These are phyloP conservation scores for Tilletia indica DNA, from an alignment of 1,284 basidiomycete genomes.

Conservation along the genomic window DNA sequence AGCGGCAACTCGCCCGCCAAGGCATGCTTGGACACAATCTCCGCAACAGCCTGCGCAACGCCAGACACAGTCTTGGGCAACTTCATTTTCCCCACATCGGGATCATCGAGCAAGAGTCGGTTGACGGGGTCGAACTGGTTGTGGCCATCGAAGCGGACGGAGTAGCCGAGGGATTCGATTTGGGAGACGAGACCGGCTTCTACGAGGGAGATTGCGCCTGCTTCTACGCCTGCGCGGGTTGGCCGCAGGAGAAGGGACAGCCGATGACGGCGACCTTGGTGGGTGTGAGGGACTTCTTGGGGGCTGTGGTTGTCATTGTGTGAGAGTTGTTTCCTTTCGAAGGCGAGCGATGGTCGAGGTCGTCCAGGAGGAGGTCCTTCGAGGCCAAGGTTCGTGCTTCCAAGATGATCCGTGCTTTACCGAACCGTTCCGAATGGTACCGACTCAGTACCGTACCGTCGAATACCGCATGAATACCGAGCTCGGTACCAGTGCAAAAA, in stretches of 20 bases:
- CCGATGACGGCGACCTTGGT: constrained; percentile 43
- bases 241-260: constrained; percentile 40
- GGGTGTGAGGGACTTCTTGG: not conserved
- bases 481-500: no score
- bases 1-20: constrained; percentile 78
- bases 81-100: constrained; percentile 48
- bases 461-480: no score
- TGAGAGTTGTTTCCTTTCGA: no score
- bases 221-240: constrained; percentile 44
- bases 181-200: constrained; percentile 45
- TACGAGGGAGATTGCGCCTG: constrained; percentile 47
- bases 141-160: constrained; percentile 81
- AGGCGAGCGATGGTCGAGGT: no score
- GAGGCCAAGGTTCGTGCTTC: no score
- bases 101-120: constrained; percentile 43
- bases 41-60: constrained; percentile 79
- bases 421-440: no score
- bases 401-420: no score
- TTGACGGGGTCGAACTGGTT: constrained; percentile 80
- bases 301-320: not conserved
- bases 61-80: constrained; percentile 55
- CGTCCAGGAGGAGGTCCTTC: no score
- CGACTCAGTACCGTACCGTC: no score
- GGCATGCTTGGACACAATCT: constrained; percentile 71
- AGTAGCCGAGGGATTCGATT: constrained; percentile 71